phyloP scores from a whole-genome alignment of 78 protist species.

The Dictyostelium brefeldianum region DNA sequence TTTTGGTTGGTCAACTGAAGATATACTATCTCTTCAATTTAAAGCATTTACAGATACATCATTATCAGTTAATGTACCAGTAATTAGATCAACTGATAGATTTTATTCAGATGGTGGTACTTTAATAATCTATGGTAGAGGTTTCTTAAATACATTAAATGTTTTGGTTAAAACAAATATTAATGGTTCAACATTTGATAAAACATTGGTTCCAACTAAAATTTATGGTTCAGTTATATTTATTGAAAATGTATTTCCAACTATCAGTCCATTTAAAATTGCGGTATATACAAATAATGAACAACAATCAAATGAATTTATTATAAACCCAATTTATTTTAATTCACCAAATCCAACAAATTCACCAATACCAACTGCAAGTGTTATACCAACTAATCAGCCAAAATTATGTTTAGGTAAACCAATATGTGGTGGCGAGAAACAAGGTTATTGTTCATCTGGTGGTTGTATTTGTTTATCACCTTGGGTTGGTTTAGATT shows the following conservation, averaged over 20 bases:
- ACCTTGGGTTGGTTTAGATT: not conserved
- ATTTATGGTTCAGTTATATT: too few species aligned
- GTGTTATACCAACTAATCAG: not conserved
- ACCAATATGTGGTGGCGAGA: slow-evolving; percentile 18
- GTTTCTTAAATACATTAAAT: not conserved
- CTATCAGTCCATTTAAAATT: not conserved
- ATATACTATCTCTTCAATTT: not conserved
- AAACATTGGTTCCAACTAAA: too few species aligned
- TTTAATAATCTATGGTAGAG: not conserved
- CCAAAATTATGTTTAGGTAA: slow-evolving; percentile 1
- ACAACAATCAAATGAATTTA: not conserved
- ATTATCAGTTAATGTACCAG: not conserved
- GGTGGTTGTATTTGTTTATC: slow-evolving; percentile 4
- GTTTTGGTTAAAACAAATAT: not conserved
- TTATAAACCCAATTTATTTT: not conserved
- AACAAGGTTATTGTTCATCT: not conserved
- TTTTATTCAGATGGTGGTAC: slow-evolving; percentile 15
- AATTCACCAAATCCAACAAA: not conserved
- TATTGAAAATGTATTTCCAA: too few species aligned
- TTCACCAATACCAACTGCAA: not conserved
- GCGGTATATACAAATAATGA: not conserved
- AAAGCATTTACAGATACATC: not conserved
- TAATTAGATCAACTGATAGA: not conserved
- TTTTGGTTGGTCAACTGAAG: not conserved
- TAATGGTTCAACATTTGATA: too few species aligned